Base-by-base conservation (phyloP, 352 stramenopile species). In the Phytophthora parvispora region DNA sequence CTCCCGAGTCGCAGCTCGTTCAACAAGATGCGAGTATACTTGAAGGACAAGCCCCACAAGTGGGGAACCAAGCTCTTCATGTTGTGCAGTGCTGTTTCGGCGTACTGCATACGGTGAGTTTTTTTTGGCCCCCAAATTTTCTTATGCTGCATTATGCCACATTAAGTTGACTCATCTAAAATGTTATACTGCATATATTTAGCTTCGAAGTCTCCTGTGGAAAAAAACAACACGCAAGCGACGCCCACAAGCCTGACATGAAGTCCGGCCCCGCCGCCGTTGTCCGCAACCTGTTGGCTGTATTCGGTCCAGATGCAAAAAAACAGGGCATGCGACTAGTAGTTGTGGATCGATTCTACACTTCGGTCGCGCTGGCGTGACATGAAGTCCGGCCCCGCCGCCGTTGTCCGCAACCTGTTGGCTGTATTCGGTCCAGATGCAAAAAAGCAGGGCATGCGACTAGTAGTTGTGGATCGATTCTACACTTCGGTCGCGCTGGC, bases 31-130 rank as follows among this genome's bases (percentile, higher is more conserved):
- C 36, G 69, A 49, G 27, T 78, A 10, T 40, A 40, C 32, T 15
- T 40, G 32, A 40, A 40, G 32, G 32, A 40, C 32, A 40, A 40
- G 32, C 32, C 32, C 10, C 32, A 40, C 32, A 40, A 40, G 32
- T 40, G 32, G 10, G 32, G 9, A 10, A 40, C 32, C 32, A 40
- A 40, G 32, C 10, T 1, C 32, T 40, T 40, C 32, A n/a, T n/a
- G 32, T 15, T 40, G 12, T 40, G 60, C 49, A 58, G 67, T 48
- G 60, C 54, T 6, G 13, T 51, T 0, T 67, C 54, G 8, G 67
- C 60, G 6, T 67, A 70, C 51, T 70, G 67, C 60, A 63, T 70
- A 12, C 45, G 60, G 55, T 73, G 24, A 31, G 32, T 69, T 60
- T 50, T 47, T 72, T 75, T 73, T 74, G 28, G 54, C 20, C 18